Evolutionary conservation across 31 red algal species (phyloP).

Genomic region (Asparagopsis taxiformis): DNA sequence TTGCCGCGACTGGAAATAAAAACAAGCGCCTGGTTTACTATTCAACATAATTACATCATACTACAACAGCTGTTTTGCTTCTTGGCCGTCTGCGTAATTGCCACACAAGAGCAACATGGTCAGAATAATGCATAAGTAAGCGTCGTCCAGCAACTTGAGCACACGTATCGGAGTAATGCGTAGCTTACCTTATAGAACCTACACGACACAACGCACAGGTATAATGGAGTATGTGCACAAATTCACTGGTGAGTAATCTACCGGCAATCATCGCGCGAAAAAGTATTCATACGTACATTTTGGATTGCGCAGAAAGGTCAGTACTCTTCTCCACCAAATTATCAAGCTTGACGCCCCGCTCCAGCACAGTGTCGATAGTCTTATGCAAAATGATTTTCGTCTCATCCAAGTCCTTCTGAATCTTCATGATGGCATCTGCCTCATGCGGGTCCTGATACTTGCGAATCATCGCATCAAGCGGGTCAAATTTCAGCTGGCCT

Average conservation of each 20-base stretch:
- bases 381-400: conserved; percentile 99
- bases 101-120: neutral
- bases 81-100: conserved; percentile 58
- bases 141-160: neutral
- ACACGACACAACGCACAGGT: neutral
- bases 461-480: conserved; percentile 65
- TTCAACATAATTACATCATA: conserved; percentile 61
- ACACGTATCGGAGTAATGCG: neutral
- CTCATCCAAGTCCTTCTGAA: conserved; percentile 98
- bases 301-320: conserved; percentile 90
- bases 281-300: conserved; percentile 76
- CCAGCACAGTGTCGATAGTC: conserved; percentile 95
- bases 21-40: neutral
- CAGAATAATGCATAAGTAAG: neutral
- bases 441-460: conserved; percentile 98
- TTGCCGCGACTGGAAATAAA: neutral
- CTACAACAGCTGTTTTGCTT: conserved; percentile 84
- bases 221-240: neutral
- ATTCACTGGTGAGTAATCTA: neutral
- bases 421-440: conserved; percentile 94
- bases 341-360: conserved; percentile 98
- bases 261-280: neutral
- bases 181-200: conserved; percentile 34
- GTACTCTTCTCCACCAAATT: conserved; percentile 97
- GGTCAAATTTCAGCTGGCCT: conserved; percentile 51